Evolutionary conservation across 225 moss, liverwort and hornwort species (phyloP), one percentile per base, ranked within the genome.

Genomic region (Pleurozium schreberi): DNA sequence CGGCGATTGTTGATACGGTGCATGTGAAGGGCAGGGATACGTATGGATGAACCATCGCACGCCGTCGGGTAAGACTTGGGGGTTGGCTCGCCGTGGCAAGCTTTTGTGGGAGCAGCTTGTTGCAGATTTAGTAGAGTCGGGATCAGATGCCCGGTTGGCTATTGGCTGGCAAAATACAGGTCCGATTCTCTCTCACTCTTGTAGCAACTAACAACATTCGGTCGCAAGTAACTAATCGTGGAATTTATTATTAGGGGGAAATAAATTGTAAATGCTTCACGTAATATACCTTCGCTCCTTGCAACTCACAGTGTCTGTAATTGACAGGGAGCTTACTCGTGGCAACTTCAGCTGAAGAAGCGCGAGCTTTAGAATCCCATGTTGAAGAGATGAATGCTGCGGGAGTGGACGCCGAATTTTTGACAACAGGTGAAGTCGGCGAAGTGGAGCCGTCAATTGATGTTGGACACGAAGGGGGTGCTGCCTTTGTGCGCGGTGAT

Each of bases 141-240:
- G 93, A 86, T 81, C 90, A 74, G 93, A 96, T 92, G 92, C 96
- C 60, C 89, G 91, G 49, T 81, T 61, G 84, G 91, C 93, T 73
- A 91, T 99, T 33, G 98, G 98, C 78, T 96, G 96, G 96, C 93
- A 93, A 91, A 97, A 92, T 84, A 94, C 95, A 92, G 98, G 97
- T 99, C 57, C 47, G 52, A 82, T 88, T 74, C 77, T 78, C 77
- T 78, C 88, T 88, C 59, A 33, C 34, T 52, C 61, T 47, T 80
- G 30, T 30, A 73, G 80, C 62, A 40, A 67, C 64, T 73, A n/a
- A n/a, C n/a, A n/a, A 28, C 43, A 69, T 26, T 61, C 27, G 65
- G 67, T 58, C 78, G 49, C 36, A 36, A 61, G 33, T 82, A 62
- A 73, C 45, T 26, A 47, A 84, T 66, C 31, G 47, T 82, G 62